Conservation (phyloP, 78 protist genomes). For the Planoprotostelium fungivorum region DNA sequence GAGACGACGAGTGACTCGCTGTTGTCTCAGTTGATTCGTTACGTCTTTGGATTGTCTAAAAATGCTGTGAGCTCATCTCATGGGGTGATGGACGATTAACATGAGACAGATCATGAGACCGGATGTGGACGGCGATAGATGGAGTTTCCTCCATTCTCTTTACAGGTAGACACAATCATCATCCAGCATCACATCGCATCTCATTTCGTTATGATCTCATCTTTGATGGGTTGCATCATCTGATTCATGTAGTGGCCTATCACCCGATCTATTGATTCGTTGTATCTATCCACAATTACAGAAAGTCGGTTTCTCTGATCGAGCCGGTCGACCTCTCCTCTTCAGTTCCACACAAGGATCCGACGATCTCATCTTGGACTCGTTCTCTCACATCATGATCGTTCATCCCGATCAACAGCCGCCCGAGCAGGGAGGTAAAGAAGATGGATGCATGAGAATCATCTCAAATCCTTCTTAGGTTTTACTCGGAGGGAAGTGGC, state of each 20-base stretch:
- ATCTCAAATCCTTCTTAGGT: background rate
- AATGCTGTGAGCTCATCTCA: background rate
- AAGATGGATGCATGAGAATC: background rate
- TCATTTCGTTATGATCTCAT: too few relatives aligned
- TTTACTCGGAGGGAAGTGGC: background rate
- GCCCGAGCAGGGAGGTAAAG: background rate
- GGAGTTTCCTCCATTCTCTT: background rate
- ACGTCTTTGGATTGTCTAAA: background rate
- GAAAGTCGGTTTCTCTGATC: background rate
- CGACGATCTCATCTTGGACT: background rate
- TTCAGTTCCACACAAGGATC: background rate
- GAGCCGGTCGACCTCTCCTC: background rate
- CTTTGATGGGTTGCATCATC: background rate
- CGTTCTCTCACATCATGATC: background rate
- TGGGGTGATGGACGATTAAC: background rate
- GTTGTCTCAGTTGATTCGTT: background rate
- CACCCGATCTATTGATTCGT: background rate
- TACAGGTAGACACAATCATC: background rate
- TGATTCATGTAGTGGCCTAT: background rate
- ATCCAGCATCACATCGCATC: too few relatives aligned
- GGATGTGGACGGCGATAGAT: background rate
- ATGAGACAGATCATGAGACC: background rate
- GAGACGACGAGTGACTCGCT: background rate
- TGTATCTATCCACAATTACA: background rate
- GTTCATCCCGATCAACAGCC: background rate